Percentiles rank a stretch among this genome's conserved stretches.
These are phyloP conservation scores for Lactifluus rugatus DNA, from an alignment of 768 basidiomycete genomes.

Conservation along the genomic window DNA sequence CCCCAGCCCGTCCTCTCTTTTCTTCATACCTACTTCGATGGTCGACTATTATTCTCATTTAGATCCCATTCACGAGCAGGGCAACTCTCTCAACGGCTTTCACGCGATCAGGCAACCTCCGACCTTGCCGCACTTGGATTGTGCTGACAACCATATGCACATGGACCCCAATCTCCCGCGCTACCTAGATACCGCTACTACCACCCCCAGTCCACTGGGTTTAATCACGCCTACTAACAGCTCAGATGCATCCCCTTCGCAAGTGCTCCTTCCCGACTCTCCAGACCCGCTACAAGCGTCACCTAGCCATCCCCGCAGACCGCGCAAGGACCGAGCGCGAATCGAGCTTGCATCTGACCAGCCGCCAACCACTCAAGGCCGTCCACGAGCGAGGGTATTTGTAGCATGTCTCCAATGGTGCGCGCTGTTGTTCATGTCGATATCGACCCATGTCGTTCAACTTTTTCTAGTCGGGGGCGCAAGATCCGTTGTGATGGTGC, in stretches of 20 bases:
- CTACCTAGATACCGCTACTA: not conserved
- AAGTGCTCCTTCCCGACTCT: not conserved
- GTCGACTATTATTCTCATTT: not conserved
- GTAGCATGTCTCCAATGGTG: constrained; percentile 76
- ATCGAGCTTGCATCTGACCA: constrained; percentile 68
- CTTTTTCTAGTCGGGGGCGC: constrained; percentile 47
- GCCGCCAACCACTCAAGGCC: constrained; percentile 76
- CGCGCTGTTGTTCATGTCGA: constrained; percentile 18
- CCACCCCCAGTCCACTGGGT: not conserved
- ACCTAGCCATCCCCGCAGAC: not conserved
- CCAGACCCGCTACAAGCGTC: not conserved
- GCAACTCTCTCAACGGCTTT: not conserved
- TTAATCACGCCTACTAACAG: not conserved
- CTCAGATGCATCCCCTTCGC: not conserved
- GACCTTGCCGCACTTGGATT: not conserved
- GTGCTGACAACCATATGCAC: not conserved
- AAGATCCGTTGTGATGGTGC: constrained; percentile 81
- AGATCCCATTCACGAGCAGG: not conserved
- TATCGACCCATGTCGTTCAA: not conserved
- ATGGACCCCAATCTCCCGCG: not conserved
- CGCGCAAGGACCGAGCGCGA: constrained; percentile 31
- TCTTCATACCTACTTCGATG: not conserved
- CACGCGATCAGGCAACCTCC: not conserved
- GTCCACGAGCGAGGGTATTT: constrained; percentile 61
- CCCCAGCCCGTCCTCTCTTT: not conserved